These are phyloP conservation scores for Theileria equi DNA, from an alignment of 169 alveolate genomes.

Conservation along the genomic window DNA sequence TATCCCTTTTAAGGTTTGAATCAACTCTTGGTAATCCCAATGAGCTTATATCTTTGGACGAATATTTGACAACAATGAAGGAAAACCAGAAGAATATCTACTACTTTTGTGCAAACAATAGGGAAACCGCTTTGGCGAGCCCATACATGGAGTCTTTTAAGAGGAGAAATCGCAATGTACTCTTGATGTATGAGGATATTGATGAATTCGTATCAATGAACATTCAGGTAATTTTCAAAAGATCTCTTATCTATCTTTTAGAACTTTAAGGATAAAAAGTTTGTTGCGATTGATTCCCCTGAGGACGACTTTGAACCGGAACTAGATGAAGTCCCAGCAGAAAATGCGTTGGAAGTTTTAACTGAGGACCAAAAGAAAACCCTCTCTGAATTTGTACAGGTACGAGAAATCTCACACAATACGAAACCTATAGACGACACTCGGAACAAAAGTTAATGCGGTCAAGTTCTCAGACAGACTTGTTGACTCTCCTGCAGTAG, in stretches of 20 bases:
- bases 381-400: constrained; percentile 59
- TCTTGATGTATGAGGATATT: constrained; percentile 83
- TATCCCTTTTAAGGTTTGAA: constrained; percentile 62
- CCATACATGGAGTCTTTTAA: constrained; percentile 88
- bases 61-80: constrained; percentile 71
- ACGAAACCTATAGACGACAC: constrained; percentile 45
- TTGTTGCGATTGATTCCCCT: constrained; percentile 70
- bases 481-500: constrained; percentile 85
- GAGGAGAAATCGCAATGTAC: constrained; percentile 74
- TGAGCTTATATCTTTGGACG: constrained; percentile 67
- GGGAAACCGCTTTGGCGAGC: constrained; percentile 80
- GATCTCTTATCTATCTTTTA: neutral
- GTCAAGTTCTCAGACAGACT: constrained; percentile 86
- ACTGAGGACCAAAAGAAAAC: constrained; percentile 51
- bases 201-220: constrained; percentile 86
- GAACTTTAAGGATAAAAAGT: constrained; percentile 66
- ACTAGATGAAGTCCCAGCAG: constrained; percentile 30
- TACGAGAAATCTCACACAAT: neutral
- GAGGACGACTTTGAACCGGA: constrained; percentile 66
- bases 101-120: constrained; percentile 77
- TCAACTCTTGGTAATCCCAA: constrained; percentile 56
- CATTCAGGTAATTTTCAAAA: constrained; percentile 43
- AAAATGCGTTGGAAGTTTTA: constrained; percentile 33
- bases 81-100: constrained; percentile 82
- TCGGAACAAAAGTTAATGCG: constrained; percentile 73